These are phyloP conservation scores for Polygonum aviculare DNA, from an alignment of 148 eudicot genomes.

Conservation along the genomic window DNA sequence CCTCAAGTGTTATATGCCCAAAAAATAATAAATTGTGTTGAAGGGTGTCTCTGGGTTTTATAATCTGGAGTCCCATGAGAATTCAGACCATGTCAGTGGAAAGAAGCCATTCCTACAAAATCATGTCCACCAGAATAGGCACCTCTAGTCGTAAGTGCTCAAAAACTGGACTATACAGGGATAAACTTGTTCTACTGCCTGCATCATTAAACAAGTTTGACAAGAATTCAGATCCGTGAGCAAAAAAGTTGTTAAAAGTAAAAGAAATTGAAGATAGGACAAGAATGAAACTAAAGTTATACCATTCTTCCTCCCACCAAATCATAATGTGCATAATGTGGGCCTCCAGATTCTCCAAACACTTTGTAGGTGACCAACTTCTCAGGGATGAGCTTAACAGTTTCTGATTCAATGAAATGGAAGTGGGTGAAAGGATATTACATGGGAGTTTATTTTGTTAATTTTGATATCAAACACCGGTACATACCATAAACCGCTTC, in stretches of 20 bases:
- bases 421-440: not conserved
- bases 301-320: conserved; percentile 88
- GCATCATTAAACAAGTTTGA: conserved; percentile 21
- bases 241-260: not conserved
- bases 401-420: conserved; percentile 40
- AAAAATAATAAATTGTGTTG: not conserved
- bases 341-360: conserved; percentile 78
- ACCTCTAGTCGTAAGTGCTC: conserved; percentile 39
- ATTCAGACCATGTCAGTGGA: not conserved
- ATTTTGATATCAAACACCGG: not conserved
- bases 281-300: conserved; percentile 11
- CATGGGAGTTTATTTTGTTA: not conserved
- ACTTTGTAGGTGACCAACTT: conserved; percentile 69
- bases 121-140: not conserved
- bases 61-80: not conserved
- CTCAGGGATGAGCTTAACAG: conserved; percentile 69
- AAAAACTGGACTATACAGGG: conserved; percentile 73
- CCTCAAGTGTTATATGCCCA: not conserved
- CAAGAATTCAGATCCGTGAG: not conserved
- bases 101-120: not conserved
- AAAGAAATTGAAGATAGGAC: not conserved
- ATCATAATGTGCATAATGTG: conserved; percentile 97
- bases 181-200: conserved; percentile 83
- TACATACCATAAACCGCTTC: conserved; percentile 79
- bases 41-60: not conserved